Evolutionary conservation across 108 stramenopile genomes (phyloP), one percentile per base, ranked within the genome.

Genomic region (Skeletonema costatum): DNA sequence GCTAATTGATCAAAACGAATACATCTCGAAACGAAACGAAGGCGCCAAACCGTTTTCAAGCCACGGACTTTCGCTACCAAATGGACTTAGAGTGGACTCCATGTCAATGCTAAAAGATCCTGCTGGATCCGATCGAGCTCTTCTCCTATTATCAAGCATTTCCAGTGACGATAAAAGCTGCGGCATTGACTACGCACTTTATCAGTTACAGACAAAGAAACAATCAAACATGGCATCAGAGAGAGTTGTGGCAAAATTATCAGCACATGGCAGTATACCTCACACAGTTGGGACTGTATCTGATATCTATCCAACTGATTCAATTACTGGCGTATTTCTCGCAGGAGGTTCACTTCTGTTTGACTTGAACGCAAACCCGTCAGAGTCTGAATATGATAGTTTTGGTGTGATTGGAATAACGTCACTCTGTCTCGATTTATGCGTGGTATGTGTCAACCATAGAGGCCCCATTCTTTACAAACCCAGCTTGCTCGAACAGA

Each of bases 281-380:
- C 48, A 58, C 30, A 30, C 64, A 51, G 17, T 42, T 21, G 42
- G 21, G 25, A 67, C 42, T 10, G 65, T 68, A 16, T 61, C 32
- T 13, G 60, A 64, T 36, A 11, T 51, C 14, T 38, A 16, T 36
- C 9, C 56, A 38, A 17, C 50, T 17, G 75, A 76, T 60, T 51
- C 46, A 16, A 51, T 68, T 3, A 71, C 42, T 63, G 80, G 80
- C 42, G 60, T 81, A 25, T 81, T 81, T 70, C 64, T 81, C 44
- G 80, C 80, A 32, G 74, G 74, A 63, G 80, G 80, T 35, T 71
- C 74, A 19, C 71, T 81, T 66, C 35, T 64, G 21, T 81, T 71
- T 67, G 42, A 81, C 6, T 60, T 81, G 32, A 41, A 71, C 16
- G 30, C 42, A 25, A 41, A 71, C n/a, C 21, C 29, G 33, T 51